phyloP scores from a whole-genome alignment of 1,284 basidiomycete species.

The Cryptococcus jaspeensis region DNA sequence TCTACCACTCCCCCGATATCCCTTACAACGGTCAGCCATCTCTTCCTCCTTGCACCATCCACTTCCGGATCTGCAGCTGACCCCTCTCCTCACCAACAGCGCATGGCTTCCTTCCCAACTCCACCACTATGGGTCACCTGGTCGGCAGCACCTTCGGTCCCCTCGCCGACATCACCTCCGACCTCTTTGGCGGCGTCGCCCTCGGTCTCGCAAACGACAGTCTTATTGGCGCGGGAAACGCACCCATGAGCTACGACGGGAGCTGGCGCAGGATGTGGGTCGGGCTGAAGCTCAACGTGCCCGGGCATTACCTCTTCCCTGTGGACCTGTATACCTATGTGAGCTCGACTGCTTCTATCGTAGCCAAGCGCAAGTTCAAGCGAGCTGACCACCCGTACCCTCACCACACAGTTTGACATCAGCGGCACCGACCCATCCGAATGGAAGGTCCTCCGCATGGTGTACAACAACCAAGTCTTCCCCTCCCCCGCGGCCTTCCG shows the following conservation, averaged over 20 bases:
- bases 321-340: slow-evolving; percentile 54
- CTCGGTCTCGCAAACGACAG: slow-evolving; percentile 10
- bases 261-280: slow-evolving; percentile 54
- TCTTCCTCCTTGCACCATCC: not conserved
- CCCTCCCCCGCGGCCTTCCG: slow-evolving; percentile 56
- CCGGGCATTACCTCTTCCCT: slow-evolving; percentile 56
- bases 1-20: slow-evolving; percentile 24
- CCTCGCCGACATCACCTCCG: slow-evolving; percentile 41
- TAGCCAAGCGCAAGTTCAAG: no score
- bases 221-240: slow-evolving; percentile 1
- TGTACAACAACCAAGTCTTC: slow-evolving; percentile 64
- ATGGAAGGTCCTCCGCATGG: slow-evolving; percentile 60
- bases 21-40: slow-evolving; percentile 20
- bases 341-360: not conserved
- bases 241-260: slow-evolving; percentile 56
- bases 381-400: no score
- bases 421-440: slow-evolving; percentile 58
- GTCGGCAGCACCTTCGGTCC: slow-evolving; percentile 24
- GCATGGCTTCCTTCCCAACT: slow-evolving; percentile 16
- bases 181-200: slow-evolving; percentile 37
- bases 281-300: slow-evolving; percentile 19
- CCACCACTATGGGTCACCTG: slow-evolving; percentile 49
- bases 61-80: not conserved
- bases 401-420: slow-evolving; percentile 61
- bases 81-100: not conserved